phyloP scores from a whole-genome alignment of 106 monocot genomes.

The Platanthera guangdongensis region DNA sequence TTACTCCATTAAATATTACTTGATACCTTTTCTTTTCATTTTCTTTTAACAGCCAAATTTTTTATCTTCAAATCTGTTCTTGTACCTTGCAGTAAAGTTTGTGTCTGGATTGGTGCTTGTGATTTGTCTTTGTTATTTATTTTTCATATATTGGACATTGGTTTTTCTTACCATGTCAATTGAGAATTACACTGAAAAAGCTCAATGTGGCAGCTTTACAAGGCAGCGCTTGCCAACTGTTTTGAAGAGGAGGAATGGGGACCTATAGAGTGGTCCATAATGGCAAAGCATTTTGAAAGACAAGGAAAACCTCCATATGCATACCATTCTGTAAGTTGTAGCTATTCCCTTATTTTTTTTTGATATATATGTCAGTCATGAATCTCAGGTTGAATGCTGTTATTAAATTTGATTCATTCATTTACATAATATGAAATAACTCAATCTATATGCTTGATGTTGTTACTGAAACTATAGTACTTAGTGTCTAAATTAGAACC shows the following conservation, averaged over 20 bases:
- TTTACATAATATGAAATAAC: too few relatives aligned
- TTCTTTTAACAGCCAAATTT: too few relatives aligned
- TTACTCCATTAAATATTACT: too few relatives aligned
- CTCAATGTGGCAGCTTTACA: conserved; percentile 62
- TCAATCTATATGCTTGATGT: not conserved
- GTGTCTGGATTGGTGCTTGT: too few relatives aligned
- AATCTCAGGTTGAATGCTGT: not conserved
- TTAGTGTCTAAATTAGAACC: not conserved
- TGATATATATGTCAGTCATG: not conserved
- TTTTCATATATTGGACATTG: not conserved
- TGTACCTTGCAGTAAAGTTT: too few relatives aligned
- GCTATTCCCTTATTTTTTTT: not conserved
- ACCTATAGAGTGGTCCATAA: conserved; percentile 82
- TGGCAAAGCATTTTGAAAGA: conserved; percentile 96
- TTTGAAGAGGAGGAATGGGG: conserved; percentile 95
- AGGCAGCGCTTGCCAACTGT: conserved; percentile 84
- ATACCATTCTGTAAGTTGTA: conserved; percentile 75
- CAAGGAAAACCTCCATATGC: conserved; percentile 95
- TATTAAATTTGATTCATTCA: not conserved
- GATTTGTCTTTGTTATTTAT: too few relatives aligned
- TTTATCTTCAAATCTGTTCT: too few relatives aligned
- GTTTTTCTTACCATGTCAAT: not conserved
- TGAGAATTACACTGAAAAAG: not conserved
- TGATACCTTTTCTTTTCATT: not conserved
- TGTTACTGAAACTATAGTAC: not conserved